Conservation (phyloP, 169 alveolate species). For the Plasmodium falciparum region DNA sequence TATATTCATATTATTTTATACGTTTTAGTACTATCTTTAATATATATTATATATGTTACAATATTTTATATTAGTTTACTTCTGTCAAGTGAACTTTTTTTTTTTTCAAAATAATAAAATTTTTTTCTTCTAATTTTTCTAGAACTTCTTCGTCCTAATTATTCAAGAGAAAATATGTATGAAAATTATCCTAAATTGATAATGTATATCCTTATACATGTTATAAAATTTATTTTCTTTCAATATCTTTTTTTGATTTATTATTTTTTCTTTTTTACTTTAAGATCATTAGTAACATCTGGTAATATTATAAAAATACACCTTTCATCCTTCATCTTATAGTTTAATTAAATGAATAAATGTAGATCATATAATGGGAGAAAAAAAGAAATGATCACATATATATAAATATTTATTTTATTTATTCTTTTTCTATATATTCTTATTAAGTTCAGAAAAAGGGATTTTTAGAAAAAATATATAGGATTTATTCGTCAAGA, state of each 20-base stretch:
- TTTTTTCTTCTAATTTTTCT: conserved; percentile 59
- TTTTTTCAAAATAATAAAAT: conserved; percentile 59
- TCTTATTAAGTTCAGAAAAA: too few species aligned
- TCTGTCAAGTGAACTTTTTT: conserved; percentile 72
- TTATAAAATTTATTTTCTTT: not conserved
- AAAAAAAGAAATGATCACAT: too few species aligned
- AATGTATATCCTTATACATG: conserved; percentile 16
- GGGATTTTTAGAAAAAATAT: too few species aligned
- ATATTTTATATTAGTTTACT: conserved; percentile 12
- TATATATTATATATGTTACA: too few species aligned
- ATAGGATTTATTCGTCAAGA: too few species aligned
- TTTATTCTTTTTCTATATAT: too few species aligned
- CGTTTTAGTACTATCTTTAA: not conserved
- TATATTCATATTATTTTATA: not conserved
- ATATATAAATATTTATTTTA: too few species aligned
- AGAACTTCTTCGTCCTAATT: conserved; percentile 74
- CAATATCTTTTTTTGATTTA: not conserved
- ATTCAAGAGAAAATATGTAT: not conserved
- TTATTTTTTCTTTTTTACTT: conserved; percentile 49
- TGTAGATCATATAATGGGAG: not conserved
- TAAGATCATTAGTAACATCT: conserved; percentile 62
- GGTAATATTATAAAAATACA: conserved; percentile 69
- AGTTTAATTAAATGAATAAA: conserved; percentile 3
- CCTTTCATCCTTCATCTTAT: conserved; percentile 69
- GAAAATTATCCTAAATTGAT: not conserved